These are phyloP conservation scores for Colletotrichum sp. DNA, from an alignment of 2,329 filamentous ascomycete species.

Conservation along the genomic window DNA sequence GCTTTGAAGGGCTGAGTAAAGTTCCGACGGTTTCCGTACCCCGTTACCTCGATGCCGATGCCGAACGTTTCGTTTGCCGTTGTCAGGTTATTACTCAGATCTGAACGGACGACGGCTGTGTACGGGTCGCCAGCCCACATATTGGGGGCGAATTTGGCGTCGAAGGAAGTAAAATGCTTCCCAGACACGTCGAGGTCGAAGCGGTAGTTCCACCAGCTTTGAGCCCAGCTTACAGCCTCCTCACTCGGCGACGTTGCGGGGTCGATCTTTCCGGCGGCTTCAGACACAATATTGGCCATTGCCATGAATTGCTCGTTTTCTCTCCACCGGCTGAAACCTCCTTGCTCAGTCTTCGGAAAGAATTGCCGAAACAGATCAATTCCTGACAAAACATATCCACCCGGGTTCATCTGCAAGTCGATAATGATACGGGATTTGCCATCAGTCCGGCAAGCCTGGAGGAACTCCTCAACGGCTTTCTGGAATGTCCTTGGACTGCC, in stretches of 20 bases:
- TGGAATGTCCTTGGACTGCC: slow-evolving; percentile 32
- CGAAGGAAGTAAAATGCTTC: slow-evolving; percentile 54
- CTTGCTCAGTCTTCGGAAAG: slow-evolving; percentile 47
- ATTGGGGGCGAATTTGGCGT: slow-evolving; percentile 46
- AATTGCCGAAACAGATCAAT: slow-evolving; percentile 64
- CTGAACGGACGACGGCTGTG: slow-evolving; percentile 56
- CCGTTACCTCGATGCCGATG: slow-evolving; percentile 51
- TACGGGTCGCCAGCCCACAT: slow-evolving; percentile 55
- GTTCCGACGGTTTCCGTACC: slow-evolving; percentile 52
- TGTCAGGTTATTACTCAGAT: slow-evolving; percentile 48
- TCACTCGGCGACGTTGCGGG: slow-evolving; percentile 47
- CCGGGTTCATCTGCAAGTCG: slow-evolving; percentile 61
- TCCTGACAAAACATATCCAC: slow-evolving; percentile 60
- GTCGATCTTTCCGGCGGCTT: slow-evolving; percentile 47
- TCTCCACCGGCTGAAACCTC: slow-evolving; percentile 40
- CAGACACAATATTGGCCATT: slow-evolving; percentile 47
- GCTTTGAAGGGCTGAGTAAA: slow-evolving; percentile 58
- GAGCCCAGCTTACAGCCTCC: slow-evolving; percentile 39
- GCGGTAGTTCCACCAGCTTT: slow-evolving; percentile 48
- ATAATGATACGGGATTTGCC: slow-evolving; percentile 66
- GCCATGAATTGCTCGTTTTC: slow-evolving; percentile 45
- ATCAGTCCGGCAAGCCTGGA: slow-evolving; percentile 36
- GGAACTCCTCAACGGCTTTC: slow-evolving; percentile 29
- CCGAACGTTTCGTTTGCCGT: slow-evolving; percentile 45
- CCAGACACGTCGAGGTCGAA: slow-evolving; percentile 49